Evolutionary conservation across 192 early-diverging fungal species (phyloP).

Genomic region (Rhizophagus clarus): DNA sequence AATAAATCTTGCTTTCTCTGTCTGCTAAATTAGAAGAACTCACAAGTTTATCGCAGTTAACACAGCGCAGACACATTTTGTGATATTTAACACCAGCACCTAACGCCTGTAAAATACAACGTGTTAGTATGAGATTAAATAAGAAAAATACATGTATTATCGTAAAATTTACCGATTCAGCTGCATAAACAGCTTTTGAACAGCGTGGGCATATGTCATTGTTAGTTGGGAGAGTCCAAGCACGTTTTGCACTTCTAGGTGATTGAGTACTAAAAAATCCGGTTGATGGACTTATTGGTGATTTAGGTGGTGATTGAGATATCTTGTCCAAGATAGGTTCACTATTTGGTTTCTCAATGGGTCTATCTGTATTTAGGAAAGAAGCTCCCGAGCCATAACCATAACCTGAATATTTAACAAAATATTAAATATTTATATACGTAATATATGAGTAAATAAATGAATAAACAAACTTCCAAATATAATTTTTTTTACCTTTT

Average conservation of each 20-base stretch:
- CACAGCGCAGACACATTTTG: constrained; percentile 57
- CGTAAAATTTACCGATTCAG: constrained; percentile 48
- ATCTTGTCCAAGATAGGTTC: not conserved
- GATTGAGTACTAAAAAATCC: constrained; percentile 24
- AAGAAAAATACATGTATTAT: not conserved
- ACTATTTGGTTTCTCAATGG: not conserved
- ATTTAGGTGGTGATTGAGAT: constrained; percentile 25
- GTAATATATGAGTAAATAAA: not conserved
- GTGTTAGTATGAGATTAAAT: not conserved
- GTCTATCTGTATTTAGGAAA: constrained; percentile 42
- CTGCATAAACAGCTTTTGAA: constrained; percentile 60
- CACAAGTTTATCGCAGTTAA: constrained; percentile 53
- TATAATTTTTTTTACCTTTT: constrained; percentile 45
- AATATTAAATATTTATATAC: not conserved
- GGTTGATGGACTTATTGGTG: constrained; percentile 6
- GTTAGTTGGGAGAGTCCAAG: constrained; percentile 19
- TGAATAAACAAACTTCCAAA: not conserved
- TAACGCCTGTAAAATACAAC: constrained; percentile 34
- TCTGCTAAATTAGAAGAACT: constrained; percentile 62
- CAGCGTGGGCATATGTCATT: constrained; percentile 58
- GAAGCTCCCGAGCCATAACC: constrained; percentile 46
- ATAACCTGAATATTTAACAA: constrained; percentile 30
- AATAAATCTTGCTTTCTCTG: constrained; percentile 50
- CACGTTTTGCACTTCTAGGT: not conserved
- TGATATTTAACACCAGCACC: constrained; percentile 63